phyloP scores from a whole-genome alignment of 768 basidiomycete species.

The Rhodotorula paludigena region DNA sequence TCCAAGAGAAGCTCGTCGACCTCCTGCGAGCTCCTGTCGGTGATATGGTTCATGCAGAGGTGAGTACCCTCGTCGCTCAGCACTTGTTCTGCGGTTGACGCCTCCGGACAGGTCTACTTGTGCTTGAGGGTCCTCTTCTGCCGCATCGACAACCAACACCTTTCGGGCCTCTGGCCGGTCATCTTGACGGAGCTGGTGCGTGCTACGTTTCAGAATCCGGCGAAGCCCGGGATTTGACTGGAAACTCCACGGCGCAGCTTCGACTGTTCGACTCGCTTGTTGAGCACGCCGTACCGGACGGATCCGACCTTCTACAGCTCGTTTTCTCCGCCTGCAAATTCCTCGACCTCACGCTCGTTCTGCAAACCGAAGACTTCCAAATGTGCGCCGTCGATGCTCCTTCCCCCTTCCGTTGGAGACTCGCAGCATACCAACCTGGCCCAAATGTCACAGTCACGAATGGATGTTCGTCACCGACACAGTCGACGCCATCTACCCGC shows the following conservation, averaged over 20 bases:
- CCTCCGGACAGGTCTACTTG: constrained; percentile 57
- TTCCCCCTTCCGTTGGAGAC: not conserved
- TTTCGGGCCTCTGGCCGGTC: constrained; percentile 95
- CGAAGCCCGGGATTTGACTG: too few relatives aligned
- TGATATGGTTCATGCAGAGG: constrained; percentile 84
- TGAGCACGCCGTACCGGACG: constrained; percentile 65
- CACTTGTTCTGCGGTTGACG: not conserved
- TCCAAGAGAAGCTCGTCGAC: constrained; percentile 97
- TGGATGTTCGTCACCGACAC: constrained; percentile 99
- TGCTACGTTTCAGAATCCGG: constrained; percentile 2
- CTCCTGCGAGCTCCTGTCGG: constrained; percentile 69
- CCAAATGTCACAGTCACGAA: constrained; percentile 59
- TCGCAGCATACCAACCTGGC: not conserved
- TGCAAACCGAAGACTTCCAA: constrained; percentile 97
- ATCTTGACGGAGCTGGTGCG: constrained; percentile 82
- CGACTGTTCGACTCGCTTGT: constrained; percentile 83
- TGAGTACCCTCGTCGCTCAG: constrained; percentile 44
- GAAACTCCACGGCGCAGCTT: too few relatives aligned
- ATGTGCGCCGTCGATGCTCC: constrained; percentile 57
- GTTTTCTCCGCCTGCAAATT: constrained; percentile 89
- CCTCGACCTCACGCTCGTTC: constrained; percentile 79
- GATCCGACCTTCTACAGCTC: constrained; percentile 75
- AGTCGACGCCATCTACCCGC: constrained; percentile 84
- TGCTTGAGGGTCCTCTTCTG: constrained; percentile 87
- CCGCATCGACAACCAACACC: constrained; percentile 79